Base-by-base conservation (phyloP, 352 stramenopile species). In the Phytophthora crassamura region DNA sequence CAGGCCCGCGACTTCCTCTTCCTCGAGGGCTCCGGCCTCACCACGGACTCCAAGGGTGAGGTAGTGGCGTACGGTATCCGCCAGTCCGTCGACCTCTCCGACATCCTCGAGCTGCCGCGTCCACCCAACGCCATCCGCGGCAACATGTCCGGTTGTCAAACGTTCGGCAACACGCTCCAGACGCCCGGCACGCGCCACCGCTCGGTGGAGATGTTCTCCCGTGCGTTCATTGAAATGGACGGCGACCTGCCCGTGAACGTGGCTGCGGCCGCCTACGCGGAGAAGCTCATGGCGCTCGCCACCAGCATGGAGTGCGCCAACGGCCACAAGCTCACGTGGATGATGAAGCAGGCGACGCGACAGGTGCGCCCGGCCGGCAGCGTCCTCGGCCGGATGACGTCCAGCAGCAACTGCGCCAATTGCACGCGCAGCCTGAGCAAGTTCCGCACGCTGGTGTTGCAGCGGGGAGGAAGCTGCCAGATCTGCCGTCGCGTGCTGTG, bases 1-100 rank as follows among this genome's bases (percentile, higher is more conserved):
- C 64, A 77, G 4, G 51, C 61, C 3, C 74, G 77, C 0, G 77
- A 85, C 60, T 82, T 75, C 48, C 65, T 85, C 28, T 85, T 73
- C 36, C 40, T 85, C 11, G 77, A 85, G 50, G 74, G 67, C 2
- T 77, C 64, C 10, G 77, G 74, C 22, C 18, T 82, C 18, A 69
- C 62, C 0, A 70, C 41, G 14, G 72, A 80, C 35, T 28, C 66
- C 3, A 52, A 66, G 7, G 76, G 73, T 14, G 45, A 76, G 20
- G 53, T 55, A 28, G 67, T 82, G 1, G 51, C 61, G 15, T 84
- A 77, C 52, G 59, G 60, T 9, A 59, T 79, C 28, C 68, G 69
- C 4, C 64, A 76, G 25, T 75, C 66, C 11, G 61, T 80, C 7
- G 72, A 80, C 30, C 30, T 80, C 12, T 57, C 68, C 2, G 64